These are phyloP conservation scores for Podospora comata DNA, from an alignment of 495 filamentous ascomycete species.

Conservation along the genomic window DNA sequence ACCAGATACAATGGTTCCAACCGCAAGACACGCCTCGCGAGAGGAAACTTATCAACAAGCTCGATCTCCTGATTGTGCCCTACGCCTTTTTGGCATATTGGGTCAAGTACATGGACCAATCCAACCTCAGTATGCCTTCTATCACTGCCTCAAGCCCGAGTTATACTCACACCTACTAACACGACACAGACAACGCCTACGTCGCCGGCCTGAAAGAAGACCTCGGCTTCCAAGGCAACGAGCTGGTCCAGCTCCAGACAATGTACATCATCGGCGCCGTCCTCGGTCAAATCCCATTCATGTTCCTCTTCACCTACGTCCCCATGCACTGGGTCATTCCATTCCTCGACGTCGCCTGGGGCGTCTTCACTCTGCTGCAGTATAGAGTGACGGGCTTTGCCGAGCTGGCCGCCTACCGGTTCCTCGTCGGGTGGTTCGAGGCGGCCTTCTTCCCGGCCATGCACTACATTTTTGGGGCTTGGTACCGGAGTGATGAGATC, in stretches of 20 bases:
- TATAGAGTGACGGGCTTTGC: constrained; percentile 34
- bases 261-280: constrained; percentile 52
- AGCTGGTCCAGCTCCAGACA: constrained; percentile 48
- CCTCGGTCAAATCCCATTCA: constrained; percentile 49
- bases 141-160: not conserved
- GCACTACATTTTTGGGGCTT: constrained; percentile 30
- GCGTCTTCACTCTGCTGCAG: constrained; percentile 48
- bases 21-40: constrained; percentile 44
- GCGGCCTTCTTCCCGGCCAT: constrained; percentile 29
- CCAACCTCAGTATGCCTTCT: constrained; percentile 28
- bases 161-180: not conserved
- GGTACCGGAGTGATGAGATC: constrained; percentile 33
- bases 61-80: constrained; percentile 40
- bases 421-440: constrained; percentile 32
- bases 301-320: constrained; percentile 48
- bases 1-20: constrained; percentile 40
- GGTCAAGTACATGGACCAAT: constrained; percentile 48
- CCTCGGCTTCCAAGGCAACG: constrained; percentile 45
- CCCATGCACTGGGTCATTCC: constrained; percentile 50
- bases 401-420: constrained; percentile 31
- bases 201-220: constrained; percentile 40
- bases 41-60: constrained; percentile 43
- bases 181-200: constrained; percentile 34
- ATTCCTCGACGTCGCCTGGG: constrained; percentile 43
- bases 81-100: constrained; percentile 46